Conservation (phyloP, 2,329 filamentous ascomycete genomes). For the Talaromyces verruculosus region DNA sequence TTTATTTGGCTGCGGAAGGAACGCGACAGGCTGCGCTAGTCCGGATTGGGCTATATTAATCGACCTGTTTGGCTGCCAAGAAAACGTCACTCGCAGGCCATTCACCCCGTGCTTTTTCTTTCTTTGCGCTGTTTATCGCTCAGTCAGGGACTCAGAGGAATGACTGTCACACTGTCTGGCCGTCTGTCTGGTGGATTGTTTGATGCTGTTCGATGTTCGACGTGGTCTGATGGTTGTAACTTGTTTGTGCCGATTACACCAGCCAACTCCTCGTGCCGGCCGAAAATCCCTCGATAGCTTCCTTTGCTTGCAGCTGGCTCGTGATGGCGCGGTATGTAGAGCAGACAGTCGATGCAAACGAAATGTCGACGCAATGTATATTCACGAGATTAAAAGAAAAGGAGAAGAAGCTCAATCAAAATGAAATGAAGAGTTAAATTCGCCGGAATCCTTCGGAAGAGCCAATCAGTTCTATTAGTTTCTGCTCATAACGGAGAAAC, state of each 20-base stretch:
- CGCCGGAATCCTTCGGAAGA: slow-evolving; percentile 14
- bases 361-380: background rate
- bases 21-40: slow-evolving; percentile 30
- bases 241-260: background rate
- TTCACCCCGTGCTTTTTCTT: background rate
- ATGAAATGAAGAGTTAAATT: background rate
- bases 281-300: slow-evolving; percentile 7
- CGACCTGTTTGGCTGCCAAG: background rate
- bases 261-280: slow-evolving; percentile 14
- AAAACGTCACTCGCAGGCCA: slow-evolving; percentile 14
- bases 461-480: slow-evolving; percentile 5
- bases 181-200: background rate
- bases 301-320: slow-evolving; percentile 4
- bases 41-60: slow-evolving; percentile 24
- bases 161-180: background rate
- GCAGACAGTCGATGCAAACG: background rate
- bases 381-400: background rate
- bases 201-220: background rate
- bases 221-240: background rate
- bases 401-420: background rate
- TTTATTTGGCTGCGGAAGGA: slow-evolving; percentile 17
- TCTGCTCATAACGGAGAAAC: slow-evolving; percentile 9
- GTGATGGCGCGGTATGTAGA: background rate
- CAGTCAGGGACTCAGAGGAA: background rate
- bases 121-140: background rate